These are phyloP conservation scores for Suillus variegatus DNA, from an alignment of 768 basidiomycete genomes.

Conservation along the genomic window DNA sequence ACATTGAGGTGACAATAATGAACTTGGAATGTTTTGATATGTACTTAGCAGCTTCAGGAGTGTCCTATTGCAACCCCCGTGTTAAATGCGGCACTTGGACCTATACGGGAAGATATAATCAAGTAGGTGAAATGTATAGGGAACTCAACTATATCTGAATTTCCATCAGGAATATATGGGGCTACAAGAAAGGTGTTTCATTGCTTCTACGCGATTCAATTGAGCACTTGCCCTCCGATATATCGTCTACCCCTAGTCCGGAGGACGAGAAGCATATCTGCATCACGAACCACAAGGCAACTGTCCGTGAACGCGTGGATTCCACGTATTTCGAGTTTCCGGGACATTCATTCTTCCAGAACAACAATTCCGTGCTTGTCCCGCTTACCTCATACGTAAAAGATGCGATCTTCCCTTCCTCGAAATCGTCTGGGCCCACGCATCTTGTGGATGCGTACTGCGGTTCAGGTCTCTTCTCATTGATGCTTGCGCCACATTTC, in stretches of 20 bases:
- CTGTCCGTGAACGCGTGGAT: slow-evolving; percentile 84
- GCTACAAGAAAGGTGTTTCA: slow-evolving; percentile 87
- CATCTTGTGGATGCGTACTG: slow-evolving; percentile 97
- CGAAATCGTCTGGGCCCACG: slow-evolving; percentile 43
- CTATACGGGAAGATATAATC: slow-evolving; percentile 66
- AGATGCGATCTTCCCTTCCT: slow-evolving; percentile 59
- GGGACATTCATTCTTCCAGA: slow-evolving; percentile 95
- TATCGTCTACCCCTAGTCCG: slow-evolving; percentile 32
- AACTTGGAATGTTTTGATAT: neutral
- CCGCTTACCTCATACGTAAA: slow-evolving; percentile 84
- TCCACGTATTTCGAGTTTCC: slow-evolving; percentile 80
- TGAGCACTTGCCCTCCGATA: slow-evolving; percentile 22
- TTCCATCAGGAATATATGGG: slow-evolving; percentile 65
- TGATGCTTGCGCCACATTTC: slow-evolving; percentile 79
- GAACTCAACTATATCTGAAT: slow-evolving; percentile 9
- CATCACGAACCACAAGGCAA: slow-evolving; percentile 78
- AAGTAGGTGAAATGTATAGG: slow-evolving; percentile 44
- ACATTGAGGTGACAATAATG: slow-evolving; percentile 75
- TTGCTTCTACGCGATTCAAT: slow-evolving; percentile 89
- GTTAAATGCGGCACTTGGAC: slow-evolving; percentile 66
- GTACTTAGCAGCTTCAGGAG: slow-evolving; percentile 50
- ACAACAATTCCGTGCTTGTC: slow-evolving; percentile 91
- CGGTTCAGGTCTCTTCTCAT: slow-evolving; percentile 85
- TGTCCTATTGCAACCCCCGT: slow-evolving; percentile 88
- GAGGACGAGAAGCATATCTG: slow-evolving; percentile 67